These are phyloP conservation scores for Cordyceps cateniannulata DNA, from an alignment of 2,329 filamentous ascomycete species.

Conservation along the genomic window DNA sequence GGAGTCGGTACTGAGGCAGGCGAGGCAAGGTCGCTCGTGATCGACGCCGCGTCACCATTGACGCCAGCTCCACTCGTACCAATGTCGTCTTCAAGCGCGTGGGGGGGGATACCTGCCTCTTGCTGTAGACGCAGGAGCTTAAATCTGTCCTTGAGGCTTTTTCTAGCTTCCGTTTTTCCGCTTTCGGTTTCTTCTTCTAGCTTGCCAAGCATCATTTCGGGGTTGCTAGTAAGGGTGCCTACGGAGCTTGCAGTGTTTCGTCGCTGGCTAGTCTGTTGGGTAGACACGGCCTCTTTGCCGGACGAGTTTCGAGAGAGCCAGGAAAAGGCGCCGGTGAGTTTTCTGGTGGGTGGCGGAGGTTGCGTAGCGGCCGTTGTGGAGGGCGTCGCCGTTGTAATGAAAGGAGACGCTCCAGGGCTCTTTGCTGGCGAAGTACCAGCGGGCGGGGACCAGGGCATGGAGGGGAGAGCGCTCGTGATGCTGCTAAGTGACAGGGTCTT, in stretches of 20 bases:
- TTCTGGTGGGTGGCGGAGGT: slow-evolving; percentile 46
- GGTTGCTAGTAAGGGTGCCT: slow-evolving; percentile 71
- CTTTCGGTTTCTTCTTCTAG: slow-evolving; percentile 63
- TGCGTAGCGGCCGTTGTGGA: slow-evolving; percentile 16
- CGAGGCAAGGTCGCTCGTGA: slow-evolving; percentile 26
- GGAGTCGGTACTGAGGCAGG: slow-evolving; percentile 48
- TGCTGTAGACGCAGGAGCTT: slow-evolving; percentile 70
- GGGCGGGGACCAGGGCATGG: slow-evolving; percentile 65
- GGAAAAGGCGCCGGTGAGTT: slow-evolving; percentile 81
- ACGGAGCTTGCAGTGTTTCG: slow-evolving; percentile 77
- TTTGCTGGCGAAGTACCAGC: slow-evolving; percentile 41
- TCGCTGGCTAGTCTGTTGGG: slow-evolving; percentile 32
- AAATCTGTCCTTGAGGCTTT: slow-evolving; percentile 71
- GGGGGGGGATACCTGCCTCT: slow-evolving; percentile 52
- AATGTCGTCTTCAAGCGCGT: slow-evolving; percentile 49
- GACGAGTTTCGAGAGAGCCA: slow-evolving; percentile 69
- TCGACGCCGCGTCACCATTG: slow-evolving; percentile 21
- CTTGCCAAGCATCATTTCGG: slow-evolving; percentile 70
- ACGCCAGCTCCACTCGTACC: slow-evolving; percentile 15
- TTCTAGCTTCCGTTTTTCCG: slow-evolving; percentile 43
- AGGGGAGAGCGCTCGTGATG: slow-evolving; percentile 64
- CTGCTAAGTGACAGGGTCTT: slow-evolving; percentile 61
- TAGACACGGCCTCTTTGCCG: slow-evolving; percentile 51
- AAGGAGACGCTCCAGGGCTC: slow-evolving; percentile 29
- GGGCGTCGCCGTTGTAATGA: slow-evolving; percentile 31